Base-by-base conservation (phyloP, 805 yeast genomes). In the Cyberlindnera xylosilytica region DNA sequence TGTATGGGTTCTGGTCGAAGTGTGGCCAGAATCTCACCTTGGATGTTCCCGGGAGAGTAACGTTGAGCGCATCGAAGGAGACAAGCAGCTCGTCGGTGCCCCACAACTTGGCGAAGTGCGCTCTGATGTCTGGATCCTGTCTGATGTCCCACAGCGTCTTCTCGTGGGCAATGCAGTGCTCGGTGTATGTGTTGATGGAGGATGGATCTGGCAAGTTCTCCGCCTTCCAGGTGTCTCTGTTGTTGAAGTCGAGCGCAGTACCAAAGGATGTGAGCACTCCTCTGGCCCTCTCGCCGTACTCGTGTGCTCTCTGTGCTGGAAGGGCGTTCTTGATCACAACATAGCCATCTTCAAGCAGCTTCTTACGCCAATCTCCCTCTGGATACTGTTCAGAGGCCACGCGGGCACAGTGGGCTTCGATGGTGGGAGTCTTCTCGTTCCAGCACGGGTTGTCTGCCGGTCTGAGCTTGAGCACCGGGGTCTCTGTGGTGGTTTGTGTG, bases 61-160 rank as follows among this genome's bases (percentile, higher is more conserved):
- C 50, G 41, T 62, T 63, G 23, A 63, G 34, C 9, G 58, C 57
- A 43, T 62, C 67, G 48, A 61, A 63, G 20, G 64, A 59, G 15
- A 59, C 65, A 4, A 63, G 38, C 23, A 63, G 44, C 34, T 63
- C 57, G 29, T 62, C 61, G 8, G 64, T 60, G 2, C 61, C 64
- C 65, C 64, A 63, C 7, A 62, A 19, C 18, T 54, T 49, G 10
- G 51, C 57, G 45, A 62, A 62, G 11, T 51, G 48, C n/a, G 53
- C 53, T 24, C 52, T 39, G 29, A 60, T 54, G 3, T 60, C 61
- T 8, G 46, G 51, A 36, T 63, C 66, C 38, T 40, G 42, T 51
- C 63, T 56, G 3, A 56, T 47, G 30, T 61, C 65, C 67, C 66
- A 62, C 47, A 63, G 48, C 29, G 61, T 51, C 44, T 58, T 54